Evolutionary conservation across 805 yeast genomes (phyloP), one percentile per base, ranked within the genome.

Genomic region (Lipomyces yamanashiensis): DNA sequence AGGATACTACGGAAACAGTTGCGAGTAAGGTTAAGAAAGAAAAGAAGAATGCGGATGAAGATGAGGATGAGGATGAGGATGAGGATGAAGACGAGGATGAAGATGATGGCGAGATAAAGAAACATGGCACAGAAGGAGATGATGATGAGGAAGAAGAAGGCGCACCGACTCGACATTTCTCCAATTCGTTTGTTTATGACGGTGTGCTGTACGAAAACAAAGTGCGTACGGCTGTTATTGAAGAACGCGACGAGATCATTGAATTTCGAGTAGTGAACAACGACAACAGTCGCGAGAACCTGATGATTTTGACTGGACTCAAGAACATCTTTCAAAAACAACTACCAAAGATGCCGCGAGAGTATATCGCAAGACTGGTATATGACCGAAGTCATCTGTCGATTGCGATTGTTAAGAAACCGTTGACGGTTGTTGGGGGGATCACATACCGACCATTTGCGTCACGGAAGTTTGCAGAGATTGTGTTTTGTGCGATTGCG

Each of bases 301-400:
- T 95, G 80, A 90, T 95, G 81, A 93, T 95, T 55, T 79, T 95
- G 67, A 95, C 98, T 0, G 99, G 99, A 1, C 78, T 95, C 67
- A 95, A 95, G 77, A 95, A 93, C 74, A 93, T 95, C 68, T 95
- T 95, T 76, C 99, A 95, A 75, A 92, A 92, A 72, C 99, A 95
- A 77, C 82, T 95, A 67, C 99, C 99, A 1, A 93, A 95, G 77
- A 95, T 95, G 99, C 99, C 99, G 21, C 84, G 95, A 66, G 98
- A 95, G 74, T 95, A 95, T 77, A 95, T 95, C 73, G 91, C 97
- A 6, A 80, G 99, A 69, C 82, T 95, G 66, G 98, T 95, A 2
- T 95, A 92, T 74, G 99, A 95, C 74, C 80, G 98, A 70, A 87
- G 93, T 45, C 99, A 95, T 78, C 79, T 96, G 45, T 92, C 98